phyloP scores from a whole-genome alignment of 2,329 filamentous ascomycete species.

The Huntiella abstrusa region DNA sequence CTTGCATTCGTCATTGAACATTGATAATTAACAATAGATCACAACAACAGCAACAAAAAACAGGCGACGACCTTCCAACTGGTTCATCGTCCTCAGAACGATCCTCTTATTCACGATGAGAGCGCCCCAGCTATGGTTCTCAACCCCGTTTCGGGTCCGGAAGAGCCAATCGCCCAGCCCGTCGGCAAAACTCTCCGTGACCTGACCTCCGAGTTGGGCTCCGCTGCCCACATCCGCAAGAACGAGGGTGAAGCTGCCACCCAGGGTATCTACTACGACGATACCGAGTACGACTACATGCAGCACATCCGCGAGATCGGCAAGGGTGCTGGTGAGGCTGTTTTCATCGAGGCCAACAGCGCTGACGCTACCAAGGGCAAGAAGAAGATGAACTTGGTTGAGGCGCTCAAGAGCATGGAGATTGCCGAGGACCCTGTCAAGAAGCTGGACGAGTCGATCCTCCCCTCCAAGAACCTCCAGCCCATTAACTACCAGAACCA shows the following conservation, averaged over 20 bases:
- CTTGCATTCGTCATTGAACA: not conserved
- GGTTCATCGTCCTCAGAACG: slow-evolving; percentile 90
- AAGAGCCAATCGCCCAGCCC: slow-evolving; percentile 17
- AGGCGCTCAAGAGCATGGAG: slow-evolving; percentile 51
- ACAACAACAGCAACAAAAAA: slow-evolving; percentile 54
- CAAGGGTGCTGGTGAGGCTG: slow-evolving; percentile 48
- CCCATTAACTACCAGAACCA: slow-evolving; percentile 75
- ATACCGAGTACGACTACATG: slow-evolving; percentile 97
- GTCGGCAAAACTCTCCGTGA: slow-evolving; percentile 48
- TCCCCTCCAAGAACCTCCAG: slow-evolving; percentile 62
- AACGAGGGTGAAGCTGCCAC: slow-evolving; percentile 95
- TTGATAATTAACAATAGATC: slow-evolving; percentile 3
- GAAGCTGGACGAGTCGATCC: slow-evolving; percentile 52
- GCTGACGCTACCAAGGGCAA: slow-evolving; percentile 44
- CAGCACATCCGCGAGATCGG: slow-evolving; percentile 90
- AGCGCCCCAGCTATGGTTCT: slow-evolving; percentile 80
- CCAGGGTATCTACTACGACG: slow-evolving; percentile 86
- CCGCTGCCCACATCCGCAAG: slow-evolving; percentile 47
- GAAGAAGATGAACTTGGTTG: slow-evolving; percentile 61
- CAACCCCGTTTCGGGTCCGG: slow-evolving; percentile 38
- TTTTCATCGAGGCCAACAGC: slow-evolving; percentile 61
- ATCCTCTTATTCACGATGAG: slow-evolving; percentile 87
- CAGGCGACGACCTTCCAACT: slow-evolving; percentile 82
- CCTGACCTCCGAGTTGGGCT: slow-evolving; percentile 55
- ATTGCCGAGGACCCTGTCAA: slow-evolving; percentile 34